A percentile compares a stretch with the other conserved stretches of the same genome.
Evolutionary conservation across 2,329 filamentous ascomycete species (phyloP).

Genomic region (Pseudogymnoascus sp.): DNA sequence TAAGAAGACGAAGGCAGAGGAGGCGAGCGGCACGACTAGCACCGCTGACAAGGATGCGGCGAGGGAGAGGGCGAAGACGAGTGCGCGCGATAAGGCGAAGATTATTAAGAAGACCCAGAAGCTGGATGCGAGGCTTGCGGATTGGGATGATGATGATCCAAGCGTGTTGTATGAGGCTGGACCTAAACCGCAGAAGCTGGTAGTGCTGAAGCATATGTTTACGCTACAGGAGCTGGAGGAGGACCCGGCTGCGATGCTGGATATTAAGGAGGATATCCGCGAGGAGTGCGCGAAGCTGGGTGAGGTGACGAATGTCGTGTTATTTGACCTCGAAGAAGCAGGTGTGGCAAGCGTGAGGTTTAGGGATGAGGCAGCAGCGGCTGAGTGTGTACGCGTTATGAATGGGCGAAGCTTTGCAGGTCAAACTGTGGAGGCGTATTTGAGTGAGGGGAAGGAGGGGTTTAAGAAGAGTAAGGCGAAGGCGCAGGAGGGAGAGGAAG

Average conservation of each 20-base stretch:
- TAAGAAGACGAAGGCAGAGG: constrained; percentile 70
- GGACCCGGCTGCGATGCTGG: constrained; percentile 71
- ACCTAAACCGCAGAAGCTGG: constrained; percentile 62
- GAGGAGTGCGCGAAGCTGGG: constrained; percentile 85
- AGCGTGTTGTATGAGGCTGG: constrained; percentile 43
- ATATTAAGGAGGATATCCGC: constrained; percentile 90
- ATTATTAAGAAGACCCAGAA: constrained; percentile 88
- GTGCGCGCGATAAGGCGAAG: constrained; percentile 69
- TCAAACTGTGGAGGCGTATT: constrained; percentile 60
- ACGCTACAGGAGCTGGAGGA: constrained; percentile 76
- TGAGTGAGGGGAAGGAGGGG: constrained; percentile 62
- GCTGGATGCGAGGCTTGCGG: constrained; percentile 80
- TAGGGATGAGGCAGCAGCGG: constrained; percentile 59
- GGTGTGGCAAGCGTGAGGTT: constrained; percentile 85
- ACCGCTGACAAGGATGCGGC: constrained; percentile 32
- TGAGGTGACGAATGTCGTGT: constrained; percentile 78
- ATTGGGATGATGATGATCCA: constrained; percentile 89
- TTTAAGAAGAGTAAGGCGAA: constrained; percentile 61
- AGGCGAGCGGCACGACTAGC: constrained; percentile 13
- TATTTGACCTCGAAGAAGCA: constrained; percentile 79
- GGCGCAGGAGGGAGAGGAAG: constrained; percentile 26
- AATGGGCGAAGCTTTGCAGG: constrained; percentile 73
- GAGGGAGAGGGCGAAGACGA: constrained; percentile 42
- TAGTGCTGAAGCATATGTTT: constrained; percentile 91
- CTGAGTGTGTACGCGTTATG: constrained; percentile 66